Base-by-base conservation (phyloP, 2,329 filamentous ascomycete species). In the Erysiphe pulchra region DNA sequence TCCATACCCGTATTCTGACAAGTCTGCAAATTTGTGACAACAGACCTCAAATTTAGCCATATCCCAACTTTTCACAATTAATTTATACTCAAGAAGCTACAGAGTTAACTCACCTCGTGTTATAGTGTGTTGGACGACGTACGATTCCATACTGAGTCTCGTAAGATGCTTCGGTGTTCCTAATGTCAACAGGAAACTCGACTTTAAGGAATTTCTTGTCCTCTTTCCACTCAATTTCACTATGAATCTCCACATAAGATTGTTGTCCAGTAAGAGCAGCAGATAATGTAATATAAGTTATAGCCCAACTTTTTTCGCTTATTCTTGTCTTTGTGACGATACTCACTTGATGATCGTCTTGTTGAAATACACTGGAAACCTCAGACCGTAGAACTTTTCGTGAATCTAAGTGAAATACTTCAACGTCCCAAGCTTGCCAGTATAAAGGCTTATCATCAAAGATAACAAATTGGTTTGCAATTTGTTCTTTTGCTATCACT, bases 1-100 rank as follows among this genome's bases (percentile, higher is more conserved):
- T 50, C 86, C 86, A 55, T 92, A 93, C 45, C 77, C 79, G 56
- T 81, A 69, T 61, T 94, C 86, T 0, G 80, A 87, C 24, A 94
- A 65, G 60, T 94, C 86, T 11, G 86, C 86, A 67, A 83, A 94
- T 59, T 86, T 87, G 65, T 94, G 86, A 60, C 81, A 87, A 68
- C 85, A 93, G 45, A 94, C 86, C 64, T 94, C 86, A 55, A 94
- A 94, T 57, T 93, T 93, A 56, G 86, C 86, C 85, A 92, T 92
- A 57, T 93, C 85, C 85, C 85, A 93, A 53, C 73, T 70, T 47
- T 2, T 42, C 17, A 24, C 20, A 12, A 44, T 24, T 49, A 62
- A 48, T 62, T 55, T 50, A 32, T 43, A 31, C 44, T 46, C 37
- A 34, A 4, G 17, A 7, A 31, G n/a, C n/a, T 44, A 8, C 2